These are phyloP conservation scores for Alliaria petiolata DNA, from an alignment of 345 rosid species.

Conservation along the genomic window DNA sequence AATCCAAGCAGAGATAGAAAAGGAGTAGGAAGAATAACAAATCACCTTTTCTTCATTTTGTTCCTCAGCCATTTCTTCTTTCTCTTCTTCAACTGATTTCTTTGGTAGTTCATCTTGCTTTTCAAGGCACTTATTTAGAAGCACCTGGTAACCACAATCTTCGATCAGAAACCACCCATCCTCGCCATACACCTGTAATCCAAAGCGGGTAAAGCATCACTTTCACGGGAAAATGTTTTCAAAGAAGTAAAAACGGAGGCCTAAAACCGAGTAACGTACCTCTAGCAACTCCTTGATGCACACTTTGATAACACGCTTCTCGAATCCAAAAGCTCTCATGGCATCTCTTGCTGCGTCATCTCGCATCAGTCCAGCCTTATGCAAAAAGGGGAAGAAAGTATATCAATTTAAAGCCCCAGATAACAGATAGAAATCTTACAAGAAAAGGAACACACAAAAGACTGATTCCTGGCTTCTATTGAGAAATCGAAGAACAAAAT, in stretches of 20 bases:
- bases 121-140: no score
- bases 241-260: no score
- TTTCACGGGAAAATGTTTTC: no score
- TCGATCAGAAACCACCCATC: no score
- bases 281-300: no score
- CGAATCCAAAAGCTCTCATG: constrained; percentile 31
- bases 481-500: not conserved
- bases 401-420: not conserved
- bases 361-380: constrained; percentile 29
- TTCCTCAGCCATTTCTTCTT: no score
- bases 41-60: not conserved
- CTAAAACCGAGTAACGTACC: no score
- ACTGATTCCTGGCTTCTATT: not conserved
- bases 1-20: not conserved
- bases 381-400: not conserved
- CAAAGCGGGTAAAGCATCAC: no score
- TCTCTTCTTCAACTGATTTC: no score
- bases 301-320: constrained; percentile 20
- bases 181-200: no score
- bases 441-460: not conserved
- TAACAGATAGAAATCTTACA: not conserved
- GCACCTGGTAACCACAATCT: no score
- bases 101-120: no score
- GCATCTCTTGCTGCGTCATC: constrained; percentile 46
- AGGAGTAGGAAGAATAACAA: not conserved